Percentiles rank a stretch among this genome's conserved stretches.
phyloP scores from a whole-genome alignment of 805 yeast species.

The Candida boidinii region DNA sequence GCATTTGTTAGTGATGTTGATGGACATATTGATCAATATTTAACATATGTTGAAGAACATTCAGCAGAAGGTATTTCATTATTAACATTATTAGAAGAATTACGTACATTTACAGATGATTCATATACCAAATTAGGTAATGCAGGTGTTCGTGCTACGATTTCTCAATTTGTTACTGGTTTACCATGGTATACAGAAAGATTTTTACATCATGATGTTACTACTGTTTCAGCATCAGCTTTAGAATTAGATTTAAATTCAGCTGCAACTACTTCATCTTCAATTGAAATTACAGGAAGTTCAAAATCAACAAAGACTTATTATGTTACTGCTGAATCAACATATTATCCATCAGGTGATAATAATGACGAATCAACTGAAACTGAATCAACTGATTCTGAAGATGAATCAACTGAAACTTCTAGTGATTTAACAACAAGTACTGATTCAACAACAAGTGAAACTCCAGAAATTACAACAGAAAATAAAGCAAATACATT shows the following conservation, averaged over 20 bases:
- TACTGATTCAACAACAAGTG: too few relatives aligned
- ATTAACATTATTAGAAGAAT: constrained; percentile 23
- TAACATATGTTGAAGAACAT: constrained; percentile 23
- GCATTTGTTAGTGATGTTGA: constrained; percentile 29
- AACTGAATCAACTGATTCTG: constrained; percentile 6
- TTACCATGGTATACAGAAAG: constrained; percentile 28
- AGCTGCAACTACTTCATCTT: constrained; percentile 3
- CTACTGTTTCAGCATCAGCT: constrained; percentile 8
- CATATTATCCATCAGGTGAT: too few relatives aligned
- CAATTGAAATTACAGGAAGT: too few relatives aligned
- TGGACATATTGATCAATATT: constrained; percentile 23
- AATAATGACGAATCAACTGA: constrained; percentile 5
- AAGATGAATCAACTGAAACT: constrained; percentile 1
- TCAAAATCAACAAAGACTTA: too few relatives aligned
- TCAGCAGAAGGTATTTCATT: constrained; percentile 18
- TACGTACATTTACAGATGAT: constrained; percentile 33
- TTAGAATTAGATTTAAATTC: too few relatives aligned
- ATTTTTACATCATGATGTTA: constrained; percentile 8
- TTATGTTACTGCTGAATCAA: too few relatives aligned
- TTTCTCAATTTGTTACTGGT: constrained; percentile 21
- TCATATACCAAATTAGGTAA: constrained; percentile 33
- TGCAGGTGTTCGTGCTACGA: constrained; percentile 7
- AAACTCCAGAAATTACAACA: too few relatives aligned
- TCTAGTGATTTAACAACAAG: too few relatives aligned
- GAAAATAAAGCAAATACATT: too few relatives aligned